These are phyloP conservation scores for Nakazawaea wyomingensis DNA, from an alignment of 805 yeast genomes.

Conservation along the genomic window DNA sequence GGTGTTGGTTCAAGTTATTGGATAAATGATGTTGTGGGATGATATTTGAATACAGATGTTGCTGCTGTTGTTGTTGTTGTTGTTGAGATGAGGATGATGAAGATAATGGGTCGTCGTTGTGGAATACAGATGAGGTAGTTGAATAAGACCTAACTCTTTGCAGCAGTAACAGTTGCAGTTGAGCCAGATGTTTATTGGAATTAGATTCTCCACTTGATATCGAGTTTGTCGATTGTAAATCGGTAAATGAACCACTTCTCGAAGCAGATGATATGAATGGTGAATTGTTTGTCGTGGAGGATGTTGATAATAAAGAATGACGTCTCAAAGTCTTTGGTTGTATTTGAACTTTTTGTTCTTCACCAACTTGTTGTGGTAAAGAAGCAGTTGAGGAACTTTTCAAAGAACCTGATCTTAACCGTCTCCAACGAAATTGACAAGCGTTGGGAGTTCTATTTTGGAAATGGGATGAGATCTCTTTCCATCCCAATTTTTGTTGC, in stretches of 20 bases:
- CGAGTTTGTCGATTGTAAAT: slow-evolving; percentile 8
- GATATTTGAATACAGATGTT: not conserved
- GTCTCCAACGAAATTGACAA: slow-evolving; percentile 85
- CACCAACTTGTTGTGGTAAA: not conserved
- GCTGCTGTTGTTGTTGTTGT: too few relatives aligned
- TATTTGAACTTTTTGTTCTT: slow-evolving; percentile 1
- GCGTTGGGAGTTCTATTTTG: slow-evolving; percentile 82
- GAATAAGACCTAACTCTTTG: slow-evolving; percentile 8
- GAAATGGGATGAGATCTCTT: slow-evolving; percentile 77
- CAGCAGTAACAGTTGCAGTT: not conserved
- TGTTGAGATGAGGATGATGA: too few relatives aligned
- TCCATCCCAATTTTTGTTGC: slow-evolving; percentile 81
- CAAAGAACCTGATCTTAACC: slow-evolving; percentile 45
- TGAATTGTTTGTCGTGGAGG: slow-evolving; percentile 9
- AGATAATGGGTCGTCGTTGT: slow-evolving; percentile 4
- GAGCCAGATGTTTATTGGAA: not conserved
- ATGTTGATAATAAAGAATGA: slow-evolving; percentile 10
- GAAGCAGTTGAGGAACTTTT: slow-evolving; percentile 20
- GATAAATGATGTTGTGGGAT: slow-evolving; percentile 3
- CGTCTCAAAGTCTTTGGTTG: slow-evolving; percentile 12
- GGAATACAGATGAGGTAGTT: not conserved
- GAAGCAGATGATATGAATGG: slow-evolving; percentile 27
- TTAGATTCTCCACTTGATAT: not conserved
- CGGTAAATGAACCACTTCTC: slow-evolving; percentile 8
- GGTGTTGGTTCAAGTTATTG: slow-evolving; percentile 2